A percentile compares a stretch with the other conserved stretches of the same genome.
These are phyloP conservation scores for Ceratocystiopsis sp. DNA, from an alignment of 2,329 filamentous ascomycete species.

Conservation along the genomic window DNA sequence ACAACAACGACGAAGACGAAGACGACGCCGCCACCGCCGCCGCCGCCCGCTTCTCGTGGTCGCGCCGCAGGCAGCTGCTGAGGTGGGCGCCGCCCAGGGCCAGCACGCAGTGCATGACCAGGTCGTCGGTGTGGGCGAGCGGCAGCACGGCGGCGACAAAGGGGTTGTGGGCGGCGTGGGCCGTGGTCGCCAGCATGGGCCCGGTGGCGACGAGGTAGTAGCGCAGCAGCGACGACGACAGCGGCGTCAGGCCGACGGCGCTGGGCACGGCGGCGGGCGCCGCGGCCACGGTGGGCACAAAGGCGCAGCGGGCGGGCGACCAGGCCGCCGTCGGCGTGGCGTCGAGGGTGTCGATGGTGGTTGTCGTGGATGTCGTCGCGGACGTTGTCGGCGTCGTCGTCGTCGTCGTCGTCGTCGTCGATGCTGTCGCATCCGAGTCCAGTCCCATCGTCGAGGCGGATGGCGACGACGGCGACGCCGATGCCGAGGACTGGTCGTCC, in stretches of 20 bases:
- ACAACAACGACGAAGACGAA: neutral
- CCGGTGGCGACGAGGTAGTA: constrained; percentile 8
- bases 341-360: neutral
- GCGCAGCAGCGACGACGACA: constrained; percentile 8
- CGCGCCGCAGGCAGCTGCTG: neutral
- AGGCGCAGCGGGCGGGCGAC: constrained; percentile 2
- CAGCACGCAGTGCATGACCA: constrained; percentile 12
- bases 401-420: too few species aligned
- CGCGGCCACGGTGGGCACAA: neutral
- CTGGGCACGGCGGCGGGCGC: neutral
- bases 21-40: neutral
- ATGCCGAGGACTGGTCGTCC: too few species aligned
- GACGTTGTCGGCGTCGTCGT: neutral
- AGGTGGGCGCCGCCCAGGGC: constrained; percentile 9
- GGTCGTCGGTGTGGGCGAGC: constrained; percentile 11
- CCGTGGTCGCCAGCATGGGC: constrained; percentile 4
- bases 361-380: neutral
- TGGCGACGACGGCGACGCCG: too few species aligned
- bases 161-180: constrained; percentile 6
- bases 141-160: constrained; percentile 9
- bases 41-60: neutral
- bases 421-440: neutral
- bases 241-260: constrained; percentile 7
- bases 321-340: constrained; percentile 1
- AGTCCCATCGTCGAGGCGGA: neutral